A percentile compares a stretch with the other conserved stretches of the same genome.
Evolutionary conservation across 768 basidiomycete species (phyloP).

Genomic region (Cystofilobasidium macerans): DNA sequence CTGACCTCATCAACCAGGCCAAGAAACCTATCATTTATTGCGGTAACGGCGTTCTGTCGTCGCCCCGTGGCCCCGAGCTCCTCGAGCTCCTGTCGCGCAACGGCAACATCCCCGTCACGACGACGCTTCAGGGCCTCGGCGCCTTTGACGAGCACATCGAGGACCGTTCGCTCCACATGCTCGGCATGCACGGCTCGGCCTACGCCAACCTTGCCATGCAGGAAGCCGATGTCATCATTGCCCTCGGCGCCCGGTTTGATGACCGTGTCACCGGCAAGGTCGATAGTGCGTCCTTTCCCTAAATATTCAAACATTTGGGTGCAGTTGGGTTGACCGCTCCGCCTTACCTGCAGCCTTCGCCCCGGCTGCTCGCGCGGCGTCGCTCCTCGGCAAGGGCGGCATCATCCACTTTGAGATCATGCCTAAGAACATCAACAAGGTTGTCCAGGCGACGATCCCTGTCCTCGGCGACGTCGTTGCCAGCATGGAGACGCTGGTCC

Average conservation of each 20-base stretch:
- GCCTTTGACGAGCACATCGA: slow-evolving; percentile 79
- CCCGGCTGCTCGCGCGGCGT: slow-evolving; percentile 77
- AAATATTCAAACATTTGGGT: neutral
- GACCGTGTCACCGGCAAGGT: slow-evolving; percentile 94
- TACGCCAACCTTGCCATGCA: slow-evolving; percentile 99
- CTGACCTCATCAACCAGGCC: slow-evolving; percentile 80
- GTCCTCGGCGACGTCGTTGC: slow-evolving; percentile 85
- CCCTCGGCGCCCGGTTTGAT: slow-evolving; percentile 90
- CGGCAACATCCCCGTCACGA: slow-evolving; percentile 94
- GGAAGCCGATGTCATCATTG: slow-evolving; percentile 92
- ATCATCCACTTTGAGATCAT: slow-evolving; percentile 99
- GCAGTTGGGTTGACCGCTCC: slow-evolving; percentile 6
- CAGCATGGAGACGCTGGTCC: slow-evolving; percentile 70
- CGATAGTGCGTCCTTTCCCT: slow-evolving; percentile 40
- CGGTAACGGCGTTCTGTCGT: slow-evolving; percentile 77
- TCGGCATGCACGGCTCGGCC: slow-evolving; percentile 96
- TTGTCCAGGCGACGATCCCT: slow-evolving; percentile 86
- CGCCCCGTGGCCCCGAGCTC: slow-evolving; percentile 67
- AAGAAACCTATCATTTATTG: slow-evolving; percentile 86
- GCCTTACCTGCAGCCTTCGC: slow-evolving; percentile 52
- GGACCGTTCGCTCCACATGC: slow-evolving; percentile 81
- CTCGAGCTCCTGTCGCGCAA: slow-evolving; percentile 64
- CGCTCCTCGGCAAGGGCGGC: slow-evolving; percentile 72
- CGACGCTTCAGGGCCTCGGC: slow-evolving; percentile 90
- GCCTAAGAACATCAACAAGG: slow-evolving; percentile 99